Conservation (phyloP, 2,329 filamentous ascomycete species). For the Aspergillus tamarii region DNA sequence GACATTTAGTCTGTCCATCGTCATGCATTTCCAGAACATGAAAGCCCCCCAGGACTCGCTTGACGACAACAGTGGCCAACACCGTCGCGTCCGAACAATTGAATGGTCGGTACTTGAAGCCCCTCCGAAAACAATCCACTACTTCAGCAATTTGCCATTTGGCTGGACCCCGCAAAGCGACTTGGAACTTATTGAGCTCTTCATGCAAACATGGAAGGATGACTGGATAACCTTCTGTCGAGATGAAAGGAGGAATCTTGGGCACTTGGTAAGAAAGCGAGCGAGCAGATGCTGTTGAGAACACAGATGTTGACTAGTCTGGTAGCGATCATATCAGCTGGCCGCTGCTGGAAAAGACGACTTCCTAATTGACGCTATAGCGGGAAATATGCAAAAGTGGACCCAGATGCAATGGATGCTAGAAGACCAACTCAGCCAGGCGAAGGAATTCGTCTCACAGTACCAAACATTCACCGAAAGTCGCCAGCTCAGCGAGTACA, state of each 20-base stretch:
- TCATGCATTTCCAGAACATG: constrained; percentile 9
- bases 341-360: constrained; percentile 18
- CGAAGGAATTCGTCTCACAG: constrained; percentile 15
- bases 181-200: constrained; percentile 17
- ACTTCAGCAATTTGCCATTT: constrained; percentile 20
- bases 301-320: not conserved
- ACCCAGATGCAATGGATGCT: constrained; percentile 17
- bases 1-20: constrained; percentile 20
- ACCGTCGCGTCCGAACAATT: constrained; percentile 11
- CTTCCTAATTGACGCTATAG: constrained; percentile 18
- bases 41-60: not conserved
- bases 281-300: fast-evolving
- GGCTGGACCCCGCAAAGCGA: constrained; percentile 21
- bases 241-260: constrained; percentile 14
- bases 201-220: constrained; percentile 19
- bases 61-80: not conserved
- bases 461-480: constrained; percentile 22
- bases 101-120: constrained; percentile 21
- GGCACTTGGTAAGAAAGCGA: constrained; percentile 12
- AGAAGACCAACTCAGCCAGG: constrained; percentile 18
- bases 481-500: constrained; percentile 17
- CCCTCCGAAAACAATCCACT: constrained; percentile 18
- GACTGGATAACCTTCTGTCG: constrained; percentile 20
- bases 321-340: constrained; percentile 18
- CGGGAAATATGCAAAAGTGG: constrained; percentile 20